A percentile compares a stretch with the other conserved stretches of the same genome.
These are phyloP conservation scores for Salix purpurea DNA, from an alignment of 345 rosid species.

Conservation along the genomic window DNA sequence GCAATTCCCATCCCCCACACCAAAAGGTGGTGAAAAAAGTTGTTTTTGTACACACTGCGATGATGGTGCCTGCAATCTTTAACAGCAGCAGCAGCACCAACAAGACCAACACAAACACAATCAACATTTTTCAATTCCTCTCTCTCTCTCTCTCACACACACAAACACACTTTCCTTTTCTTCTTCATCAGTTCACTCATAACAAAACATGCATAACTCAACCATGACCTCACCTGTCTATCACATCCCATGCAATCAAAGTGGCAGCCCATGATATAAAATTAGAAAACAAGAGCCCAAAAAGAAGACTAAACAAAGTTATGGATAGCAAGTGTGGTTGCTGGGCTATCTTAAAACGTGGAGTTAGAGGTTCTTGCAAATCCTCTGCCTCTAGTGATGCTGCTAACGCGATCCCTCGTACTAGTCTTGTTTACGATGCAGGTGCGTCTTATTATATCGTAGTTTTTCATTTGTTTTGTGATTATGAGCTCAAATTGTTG, in stretches of 20 bases:
- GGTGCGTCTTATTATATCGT: slow-evolving; percentile 24
- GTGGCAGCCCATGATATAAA: slow-evolving; percentile 16
- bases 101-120: slow-evolving; percentile 17
- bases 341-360: slow-evolving; percentile 54
- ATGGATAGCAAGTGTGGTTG: slow-evolving; percentile 58
- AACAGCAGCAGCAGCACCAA: slow-evolving; percentile 21
- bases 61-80: slow-evolving; percentile 52
- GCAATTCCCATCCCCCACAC: slow-evolving; percentile 34
- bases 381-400: slow-evolving; percentile 55
- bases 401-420: slow-evolving; percentile 59
- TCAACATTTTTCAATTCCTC: slow-evolving; percentile 7
- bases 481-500: not conserved
- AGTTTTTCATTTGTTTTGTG: not conserved
- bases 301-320: not conserved
- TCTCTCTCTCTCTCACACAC: not conserved
- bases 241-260: slow-evolving; percentile 22
- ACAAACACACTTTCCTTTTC: not conserved
- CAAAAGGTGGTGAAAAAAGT: slow-evolving; percentile 51
- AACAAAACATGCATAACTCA: not conserved
- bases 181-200: not conserved
- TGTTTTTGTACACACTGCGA: slow-evolving; percentile 53
- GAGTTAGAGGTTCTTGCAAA: slow-evolving; percentile 45
- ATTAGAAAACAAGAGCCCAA: not conserved
- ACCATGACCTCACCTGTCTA: slow-evolving; percentile 22
- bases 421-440: slow-evolving; percentile 77